Percentiles rank a stretch among this genome's conserved stretches.
Evolutionary conservation across 805 yeast species (phyloP).

Genomic region (Candida adriatica): DNA sequence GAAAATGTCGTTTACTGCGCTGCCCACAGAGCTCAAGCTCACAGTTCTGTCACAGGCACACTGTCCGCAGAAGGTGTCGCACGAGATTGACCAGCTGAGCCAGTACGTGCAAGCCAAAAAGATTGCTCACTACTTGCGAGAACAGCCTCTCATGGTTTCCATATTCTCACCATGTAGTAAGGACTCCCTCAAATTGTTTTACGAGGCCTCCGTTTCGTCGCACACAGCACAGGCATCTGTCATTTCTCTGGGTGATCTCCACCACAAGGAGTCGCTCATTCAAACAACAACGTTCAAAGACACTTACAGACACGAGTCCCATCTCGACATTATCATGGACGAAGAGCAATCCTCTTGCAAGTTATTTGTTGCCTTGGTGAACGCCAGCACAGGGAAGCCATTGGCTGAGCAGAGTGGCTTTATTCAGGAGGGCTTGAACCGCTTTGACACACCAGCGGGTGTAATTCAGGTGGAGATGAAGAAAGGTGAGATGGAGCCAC

Average conservation of each 20-base stretch:
- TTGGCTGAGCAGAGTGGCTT: slow-evolving; percentile 2
- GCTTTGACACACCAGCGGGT: background rate
- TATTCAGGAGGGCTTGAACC: slow-evolving; percentile 1
- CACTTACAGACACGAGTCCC: slow-evolving; percentile 5
- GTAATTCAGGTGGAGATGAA: slow-evolving; percentile 1
- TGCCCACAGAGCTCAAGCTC: slow-evolving; percentile 10
- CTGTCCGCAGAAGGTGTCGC: slow-evolving; percentile 3
- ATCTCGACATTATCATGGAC: slow-evolving; percentile 4
- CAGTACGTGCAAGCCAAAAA: slow-evolving; percentile 4
- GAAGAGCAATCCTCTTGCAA: slow-evolving; percentile 3
- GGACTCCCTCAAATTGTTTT: slow-evolving; percentile 5
- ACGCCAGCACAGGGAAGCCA: background rate
- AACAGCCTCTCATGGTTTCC: slow-evolving; percentile 4
- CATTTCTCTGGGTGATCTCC: slow-evolving; percentile 3
- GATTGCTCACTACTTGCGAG: slow-evolving; percentile 2
- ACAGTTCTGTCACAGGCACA: slow-evolving; percentile 7
- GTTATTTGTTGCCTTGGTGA: slow-evolving; percentile 3
- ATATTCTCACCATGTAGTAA: slow-evolving; percentile 5
- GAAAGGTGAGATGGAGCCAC: slow-evolving; percentile 7
- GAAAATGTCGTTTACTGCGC: slow-evolving; percentile 1
- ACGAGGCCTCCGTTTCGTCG: slow-evolving; percentile 5
- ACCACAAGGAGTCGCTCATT: slow-evolving; percentile 7
- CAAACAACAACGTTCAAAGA: slow-evolving; percentile 2
- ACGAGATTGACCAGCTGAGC: background rate
- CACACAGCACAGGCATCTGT: background rate